phyloP scores from a whole-genome alignment of 2,329 filamentous ascomycete genomes.

The Aspergillus sp. region DNA sequence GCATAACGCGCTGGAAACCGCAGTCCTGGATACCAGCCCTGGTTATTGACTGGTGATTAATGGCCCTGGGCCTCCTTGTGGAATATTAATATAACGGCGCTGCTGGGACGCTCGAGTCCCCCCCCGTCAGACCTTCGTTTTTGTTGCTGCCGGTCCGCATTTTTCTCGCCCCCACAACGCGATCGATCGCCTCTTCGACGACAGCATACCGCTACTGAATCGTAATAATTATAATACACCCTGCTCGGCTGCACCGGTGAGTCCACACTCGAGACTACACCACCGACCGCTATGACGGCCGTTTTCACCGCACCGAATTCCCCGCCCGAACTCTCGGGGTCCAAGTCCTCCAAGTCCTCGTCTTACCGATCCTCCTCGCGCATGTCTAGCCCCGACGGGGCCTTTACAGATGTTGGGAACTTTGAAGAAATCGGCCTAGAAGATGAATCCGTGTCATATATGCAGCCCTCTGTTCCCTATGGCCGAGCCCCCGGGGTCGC shows the following conservation, averaged over 20 bases:
- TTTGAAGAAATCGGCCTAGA: constrained; percentile 94
- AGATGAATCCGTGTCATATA: constrained; percentile 55
- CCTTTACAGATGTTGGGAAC: constrained; percentile 71
- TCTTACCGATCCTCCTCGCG: constrained; percentile 79
- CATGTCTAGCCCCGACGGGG: constrained; percentile 65
- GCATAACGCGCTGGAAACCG: constrained; percentile 10
- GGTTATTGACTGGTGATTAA: constrained; percentile 7
- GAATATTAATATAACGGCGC: constrained; percentile 10
- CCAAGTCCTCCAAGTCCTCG: constrained; percentile 88
- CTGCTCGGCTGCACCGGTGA: not conserved
- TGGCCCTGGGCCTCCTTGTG: constrained; percentile 2
- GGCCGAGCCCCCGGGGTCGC: constrained; percentile 24
- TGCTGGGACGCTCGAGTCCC: constrained; percentile 1
- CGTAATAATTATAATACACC: not conserved
- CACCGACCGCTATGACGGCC: constrained; percentile 40
- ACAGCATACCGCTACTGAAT: not conserved
- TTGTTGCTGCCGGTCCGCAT: constrained; percentile 1
- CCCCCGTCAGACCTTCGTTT: constrained; percentile 13
- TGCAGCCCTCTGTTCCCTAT: constrained; percentile 32
- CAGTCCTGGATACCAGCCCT: constrained; percentile 8
- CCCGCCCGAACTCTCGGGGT: constrained; percentile 75
- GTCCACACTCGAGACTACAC: not conserved
- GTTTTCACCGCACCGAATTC: constrained; percentile 59
- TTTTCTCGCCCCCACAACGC: constrained; percentile 8
- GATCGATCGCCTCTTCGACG: constrained; percentile 4